These are phyloP conservation scores for Capsella bursapastoris DNA, from an alignment of 345 rosid species.

Conservation along the genomic window DNA sequence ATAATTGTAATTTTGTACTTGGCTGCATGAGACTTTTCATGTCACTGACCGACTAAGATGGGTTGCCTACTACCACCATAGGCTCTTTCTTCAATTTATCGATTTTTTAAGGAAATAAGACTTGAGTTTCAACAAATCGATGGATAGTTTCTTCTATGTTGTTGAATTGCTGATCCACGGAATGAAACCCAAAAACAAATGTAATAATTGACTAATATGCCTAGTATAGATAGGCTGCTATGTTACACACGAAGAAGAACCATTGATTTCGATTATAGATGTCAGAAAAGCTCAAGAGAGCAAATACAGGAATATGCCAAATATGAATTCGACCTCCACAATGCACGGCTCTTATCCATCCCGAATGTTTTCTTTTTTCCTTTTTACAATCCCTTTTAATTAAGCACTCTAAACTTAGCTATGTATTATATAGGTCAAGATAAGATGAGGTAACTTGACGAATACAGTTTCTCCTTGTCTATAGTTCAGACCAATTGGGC, in stretches of 20 bases:
- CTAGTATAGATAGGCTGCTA: neutral
- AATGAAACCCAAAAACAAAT: too few relatives aligned
- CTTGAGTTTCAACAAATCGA: too few relatives aligned
- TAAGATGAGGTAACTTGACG: neutral
- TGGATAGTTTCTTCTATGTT: too few relatives aligned
- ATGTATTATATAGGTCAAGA: neutral
- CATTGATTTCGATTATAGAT: neutral
- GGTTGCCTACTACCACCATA: too few relatives aligned
- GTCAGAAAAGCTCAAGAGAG: neutral
- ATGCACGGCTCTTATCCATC: conserved; percentile 28
- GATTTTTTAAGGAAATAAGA: too few relatives aligned
- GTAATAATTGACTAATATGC: neutral
- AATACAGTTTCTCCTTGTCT: neutral
- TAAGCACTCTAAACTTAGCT: neutral
- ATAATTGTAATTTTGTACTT: too few relatives aligned
- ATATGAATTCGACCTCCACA: conserved; percentile 34
- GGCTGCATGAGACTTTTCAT: too few relatives aligned
- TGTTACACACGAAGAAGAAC: conserved; percentile 1
- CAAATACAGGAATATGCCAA: conserved; percentile 18
- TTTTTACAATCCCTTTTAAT: neutral
- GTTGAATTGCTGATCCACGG: too few relatives aligned
- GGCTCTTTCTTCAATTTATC: too few relatives aligned
- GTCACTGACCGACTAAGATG: too few relatives aligned
- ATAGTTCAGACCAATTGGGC: neutral
- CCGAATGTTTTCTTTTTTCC: neutral